Evolutionary conservation across 1,284 basidiomycete species (phyloP), one percentile per base, ranked within the genome.

Genomic region (Farysia itapuensis): DNA sequence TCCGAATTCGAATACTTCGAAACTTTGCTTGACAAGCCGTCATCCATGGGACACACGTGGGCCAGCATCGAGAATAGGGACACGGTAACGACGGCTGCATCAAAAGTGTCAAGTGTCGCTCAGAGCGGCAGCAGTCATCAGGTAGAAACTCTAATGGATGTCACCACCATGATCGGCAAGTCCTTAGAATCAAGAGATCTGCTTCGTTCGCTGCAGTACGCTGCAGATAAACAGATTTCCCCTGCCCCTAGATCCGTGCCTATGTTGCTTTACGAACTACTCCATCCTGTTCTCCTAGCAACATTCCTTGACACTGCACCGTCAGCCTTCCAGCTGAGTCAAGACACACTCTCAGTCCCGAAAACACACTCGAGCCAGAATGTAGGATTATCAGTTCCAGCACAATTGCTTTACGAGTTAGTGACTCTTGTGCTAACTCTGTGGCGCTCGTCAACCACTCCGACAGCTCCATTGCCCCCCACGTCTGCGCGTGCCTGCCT

Each of bases 1-100:
- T 49, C 64, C 32, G 66, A 71, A 18, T 60, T 48, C 18, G 70
- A 73, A 34, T 47, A 51, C 28, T 70, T 72, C 37, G 41, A 57
- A 26, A 30, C 23, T 2, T 44, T 70, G 4, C 43, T 72, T 23
- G n/a, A 28, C 26, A 28, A 28, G 26, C 11, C 11, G n/a, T 28
- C 26, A 9, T 21, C 41, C 29, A 24, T 43, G 3, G n/a, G n/a
- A n/a, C n/a, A n/a, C n/a, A n/a, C n/a, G n/a, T n/a, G n/a, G n/a
- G n/a, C n/a, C n/a, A 18, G 33, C 18, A 19, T 21, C 6, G n/a
- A 26, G 9, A 38, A 32, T 11, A 29, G 45, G 4, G 46, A 44
- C 7, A 39, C 18, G 25, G 31, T 51, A 15, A 21, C 40, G 5
- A 28, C 49, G 13, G 4, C 20, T 5, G 28, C 33, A 13, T 13